Percentiles rank a stretch among this genome's conserved stretches.
phyloP scores from a whole-genome alignment of 495 filamentous ascomycete genomes.

The Neurospora hispaniola region DNA sequence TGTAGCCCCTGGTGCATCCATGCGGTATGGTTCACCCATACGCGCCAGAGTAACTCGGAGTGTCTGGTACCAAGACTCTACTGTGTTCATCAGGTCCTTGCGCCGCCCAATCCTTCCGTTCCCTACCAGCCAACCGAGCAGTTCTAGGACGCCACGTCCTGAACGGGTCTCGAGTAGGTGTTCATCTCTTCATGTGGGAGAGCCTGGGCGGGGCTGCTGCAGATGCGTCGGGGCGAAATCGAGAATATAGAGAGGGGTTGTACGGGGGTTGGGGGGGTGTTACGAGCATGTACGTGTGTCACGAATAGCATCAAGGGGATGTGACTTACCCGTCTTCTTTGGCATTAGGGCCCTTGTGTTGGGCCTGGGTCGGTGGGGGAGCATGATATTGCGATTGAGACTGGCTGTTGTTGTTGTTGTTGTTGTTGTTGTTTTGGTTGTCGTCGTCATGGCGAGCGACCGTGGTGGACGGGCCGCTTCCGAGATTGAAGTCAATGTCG shows the following conservation, averaged over 20 bases:
- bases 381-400: conserved; percentile 15
- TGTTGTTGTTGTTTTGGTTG: conserved; percentile 17
- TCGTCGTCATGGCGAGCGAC: conserved; percentile 27
- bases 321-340: conserved; percentile 98
- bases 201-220: background rate
- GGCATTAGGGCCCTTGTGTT: conserved; percentile 51
- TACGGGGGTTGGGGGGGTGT: background rate
- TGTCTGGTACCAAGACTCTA: background rate
- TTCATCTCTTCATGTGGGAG: background rate
- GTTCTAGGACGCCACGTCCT: background rate
- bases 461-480: conserved; percentile 29
- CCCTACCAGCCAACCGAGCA: background rate
- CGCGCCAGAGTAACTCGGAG: background rate
- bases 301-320: conserved; percentile 15
- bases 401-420: conserved; percentile 11
- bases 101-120: background rate
- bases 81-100: background rate
- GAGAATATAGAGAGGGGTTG: background rate
- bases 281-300: conserved; percentile 2
- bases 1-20: background rate
- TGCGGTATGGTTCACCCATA: background rate
- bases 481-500: conserved; percentile 49
- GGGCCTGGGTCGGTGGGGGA: conserved; percentile 7
- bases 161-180: background rate
- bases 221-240: background rate